Base-by-base conservation (phyloP, 805 yeast genomes). In the Candida berthetii region DNA sequence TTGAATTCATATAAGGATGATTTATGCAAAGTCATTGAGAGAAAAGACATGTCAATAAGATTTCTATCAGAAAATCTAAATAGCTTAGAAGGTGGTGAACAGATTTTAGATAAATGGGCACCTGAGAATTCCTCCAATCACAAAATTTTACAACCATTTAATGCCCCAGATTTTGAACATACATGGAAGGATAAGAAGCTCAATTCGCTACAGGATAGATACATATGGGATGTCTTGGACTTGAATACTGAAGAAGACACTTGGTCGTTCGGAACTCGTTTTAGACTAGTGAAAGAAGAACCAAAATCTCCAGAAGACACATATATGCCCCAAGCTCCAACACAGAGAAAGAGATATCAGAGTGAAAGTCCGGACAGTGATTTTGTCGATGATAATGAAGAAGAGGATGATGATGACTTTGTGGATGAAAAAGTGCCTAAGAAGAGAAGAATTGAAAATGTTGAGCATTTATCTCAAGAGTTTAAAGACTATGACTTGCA, bases 31-130 rank as follows among this genome's bases (percentile, higher is more conserved):
- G 42, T 50, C 14, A 39, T 62, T 16, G 47, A 50, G 3, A 42
- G 44, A 4, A 65, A 64, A 37, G 71, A 65, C 41, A 45, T 50
- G 19, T 58, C 61, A 1, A 53, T 65, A 3, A 46, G 58, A 5
- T 61, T 52, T 38, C 37, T 65, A 2, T 42, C 38, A 20, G 65
- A 62, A 19, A 54, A 51, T 13, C 37, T 64, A 16, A 51, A 49
- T 7, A 59, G 55, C 7, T 18, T 50, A 34, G 45, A 49, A 36
- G 48, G 45, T 1, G 57, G 53, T 14, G 42, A 36, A 2, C 50
- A 45, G 22, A 39, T 53, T 1, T 41, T 64, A 5, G 36, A 48
- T 1, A 57, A 50, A 44, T 62, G 66, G 66, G 66, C 63, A 9
- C 66, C 66, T 1, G 37, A 37, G 7, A 58, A 56, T 8, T 63